Percentiles rank a stretch among this genome's conserved stretches.
Evolutionary conservation across 768 basidiomycete species (phyloP).

Genomic region (Gloeostereum incarnatum): DNA sequence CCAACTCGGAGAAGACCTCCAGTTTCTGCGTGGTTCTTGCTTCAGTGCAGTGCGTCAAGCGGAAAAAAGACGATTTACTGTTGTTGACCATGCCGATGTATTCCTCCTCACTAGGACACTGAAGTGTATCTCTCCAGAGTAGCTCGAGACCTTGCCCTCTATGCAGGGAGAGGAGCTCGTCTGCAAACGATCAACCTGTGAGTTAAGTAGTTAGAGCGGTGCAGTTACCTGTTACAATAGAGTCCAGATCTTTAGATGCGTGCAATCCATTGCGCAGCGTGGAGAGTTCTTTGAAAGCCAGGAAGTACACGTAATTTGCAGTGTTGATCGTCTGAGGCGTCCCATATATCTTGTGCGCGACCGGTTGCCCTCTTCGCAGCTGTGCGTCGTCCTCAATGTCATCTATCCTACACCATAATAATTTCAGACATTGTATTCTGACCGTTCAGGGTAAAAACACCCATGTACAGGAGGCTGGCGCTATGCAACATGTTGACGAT

Average conservation of each 20-base stretch:
- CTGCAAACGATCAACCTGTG: conserved; percentile 17
- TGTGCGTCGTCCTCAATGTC: conserved; percentile 93
- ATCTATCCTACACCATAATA: conserved; percentile 53
- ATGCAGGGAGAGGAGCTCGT: conserved; percentile 78
- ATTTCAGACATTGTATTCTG: background rate
- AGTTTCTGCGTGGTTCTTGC: conserved; percentile 54
- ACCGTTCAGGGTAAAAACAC: conserved; percentile 12
- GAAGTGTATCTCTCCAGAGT: conserved; percentile 86
- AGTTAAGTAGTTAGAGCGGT: background rate
- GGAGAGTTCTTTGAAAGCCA: conserved; percentile 82
- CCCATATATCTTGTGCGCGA: conserved; percentile 94
- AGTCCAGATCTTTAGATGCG: conserved; percentile 43
- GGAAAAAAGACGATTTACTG: conserved; percentile 38
- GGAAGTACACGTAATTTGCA: conserved; percentile 95
- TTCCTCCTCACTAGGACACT: conserved; percentile 90
- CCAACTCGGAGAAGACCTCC: conserved; percentile 89
- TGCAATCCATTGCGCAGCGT: conserved; percentile 28
- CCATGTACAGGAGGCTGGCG: conserved; percentile 91
- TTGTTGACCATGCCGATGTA: conserved; percentile 96
- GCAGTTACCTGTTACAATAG: conserved; percentile 62
- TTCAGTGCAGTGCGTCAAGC: too few relatives aligned
- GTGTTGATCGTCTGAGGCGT: conserved; percentile 95
- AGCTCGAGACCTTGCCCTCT: conserved; percentile 94
- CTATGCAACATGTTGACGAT: conserved; percentile 94
- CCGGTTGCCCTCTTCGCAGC: conserved; percentile 77